Conservation (phyloP, 2,329 filamentous ascomycete genomes). For the Fragosphaeria purpurea region DNA sequence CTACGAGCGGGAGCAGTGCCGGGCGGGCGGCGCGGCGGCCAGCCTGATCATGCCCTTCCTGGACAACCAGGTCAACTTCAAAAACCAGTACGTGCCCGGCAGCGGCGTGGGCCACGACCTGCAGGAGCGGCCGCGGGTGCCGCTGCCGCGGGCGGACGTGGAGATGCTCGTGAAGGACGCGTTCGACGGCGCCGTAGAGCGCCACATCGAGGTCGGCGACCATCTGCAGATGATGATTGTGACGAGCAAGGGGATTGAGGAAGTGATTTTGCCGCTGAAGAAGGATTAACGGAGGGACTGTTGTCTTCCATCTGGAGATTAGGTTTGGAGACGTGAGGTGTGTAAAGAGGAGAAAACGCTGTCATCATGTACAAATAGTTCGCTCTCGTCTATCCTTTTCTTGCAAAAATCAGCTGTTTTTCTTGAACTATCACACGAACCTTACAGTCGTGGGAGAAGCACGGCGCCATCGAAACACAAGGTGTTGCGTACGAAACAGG, state of each 20-base stretch:
- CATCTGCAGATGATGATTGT: conserved; percentile 92
- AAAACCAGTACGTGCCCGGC: conserved; percentile 91
- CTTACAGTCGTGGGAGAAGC: too few relatives aligned
- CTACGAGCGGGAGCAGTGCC: conserved; percentile 94
- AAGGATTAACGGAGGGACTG: conserved; percentile 51
- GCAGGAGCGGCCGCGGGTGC: conserved; percentile 58
- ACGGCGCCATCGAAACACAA: too few relatives aligned
- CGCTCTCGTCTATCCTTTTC: too few relatives aligned
- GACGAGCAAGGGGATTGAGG: conserved; percentile 78
- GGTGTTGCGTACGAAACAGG: too few relatives aligned
- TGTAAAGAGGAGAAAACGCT: too few relatives aligned
- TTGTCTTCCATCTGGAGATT: too few relatives aligned
- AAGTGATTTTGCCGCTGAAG: conserved; percentile 78
- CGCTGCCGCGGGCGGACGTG: conserved; percentile 62
- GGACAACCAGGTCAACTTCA: conserved; percentile 99
- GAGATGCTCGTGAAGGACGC: conserved; percentile 90
- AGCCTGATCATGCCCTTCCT: conserved; percentile 98
- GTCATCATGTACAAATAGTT: too few relatives aligned
- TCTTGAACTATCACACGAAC: too few relatives aligned
- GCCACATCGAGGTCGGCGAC: conserved; percentile 98
- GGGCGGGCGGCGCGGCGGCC: conserved; percentile 82
- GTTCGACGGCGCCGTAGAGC: conserved; percentile 94
- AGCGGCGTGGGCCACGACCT: conserved; percentile 76
- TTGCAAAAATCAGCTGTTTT: too few relatives aligned
- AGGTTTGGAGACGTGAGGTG: too few relatives aligned